Conservation (phyloP, 2,329 filamentous ascomycete genomes). For the Leptographium radiaticola region DNA sequence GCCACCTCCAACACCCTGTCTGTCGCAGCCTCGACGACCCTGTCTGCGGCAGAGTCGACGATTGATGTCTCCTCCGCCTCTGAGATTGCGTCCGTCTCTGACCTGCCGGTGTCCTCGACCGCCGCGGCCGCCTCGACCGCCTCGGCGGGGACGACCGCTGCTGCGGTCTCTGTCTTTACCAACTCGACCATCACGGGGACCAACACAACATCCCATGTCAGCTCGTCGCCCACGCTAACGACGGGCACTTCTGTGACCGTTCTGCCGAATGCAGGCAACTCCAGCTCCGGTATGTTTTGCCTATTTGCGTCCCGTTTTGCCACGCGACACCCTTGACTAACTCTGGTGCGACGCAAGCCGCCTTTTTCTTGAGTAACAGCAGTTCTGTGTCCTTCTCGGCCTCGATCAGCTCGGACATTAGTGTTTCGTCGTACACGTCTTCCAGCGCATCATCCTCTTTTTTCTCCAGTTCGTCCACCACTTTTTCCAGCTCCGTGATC, state of each 20-base stretch:
- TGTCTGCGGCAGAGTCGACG: not conserved
- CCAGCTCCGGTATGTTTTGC: not conserved
- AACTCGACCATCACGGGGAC: not conserved
- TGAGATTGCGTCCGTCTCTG: not conserved
- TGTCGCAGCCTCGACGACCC: not conserved
- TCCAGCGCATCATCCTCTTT: slow-evolving; percentile 4
- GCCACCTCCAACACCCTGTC: not conserved
- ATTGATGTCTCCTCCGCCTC: not conserved
- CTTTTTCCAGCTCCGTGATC: slow-evolving; percentile 14
- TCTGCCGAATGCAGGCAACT: not conserved
- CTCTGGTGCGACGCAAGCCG: not conserved
- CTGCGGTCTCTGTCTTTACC: not conserved
- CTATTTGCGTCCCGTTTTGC: not conserved
- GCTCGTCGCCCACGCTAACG: not conserved
- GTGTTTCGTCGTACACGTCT: slow-evolving; percentile 2
- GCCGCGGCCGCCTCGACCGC: not conserved
- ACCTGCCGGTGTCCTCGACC: too few species aligned
- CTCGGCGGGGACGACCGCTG: not conserved
- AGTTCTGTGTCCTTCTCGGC: not conserved
- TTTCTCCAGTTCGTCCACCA: slow-evolving; percentile 8
- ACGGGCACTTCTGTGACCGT: not conserved
- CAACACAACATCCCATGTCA: not conserved
- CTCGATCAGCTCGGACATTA: slow-evolving; percentile 3
- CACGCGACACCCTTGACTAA: not conserved
- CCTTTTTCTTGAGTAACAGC: not conserved